Evolutionary conservation across 2,329 filamentous ascomycete species (phyloP), one percentile per base, ranked within the genome.

Genomic region (Coleophoma crateriformis): DNA sequence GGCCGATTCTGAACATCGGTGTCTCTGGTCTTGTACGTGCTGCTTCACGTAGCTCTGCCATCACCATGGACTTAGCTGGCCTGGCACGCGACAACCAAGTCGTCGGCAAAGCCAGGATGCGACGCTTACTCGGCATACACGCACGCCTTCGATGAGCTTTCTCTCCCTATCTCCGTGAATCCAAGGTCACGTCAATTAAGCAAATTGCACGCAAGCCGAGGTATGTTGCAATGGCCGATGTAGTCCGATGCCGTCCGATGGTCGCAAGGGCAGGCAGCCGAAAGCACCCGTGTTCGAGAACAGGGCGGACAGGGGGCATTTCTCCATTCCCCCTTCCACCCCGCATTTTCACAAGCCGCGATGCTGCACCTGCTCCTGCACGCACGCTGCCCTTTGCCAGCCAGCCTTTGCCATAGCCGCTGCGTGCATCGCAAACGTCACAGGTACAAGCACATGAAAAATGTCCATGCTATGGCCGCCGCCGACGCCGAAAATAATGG

Each of bases 361-460:
- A 47, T 38, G 34, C 50, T 20, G 34, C 34, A 32, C 33, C n/a
- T n/a, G n/a, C n/a, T n/a, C n/a, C n/a, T n/a, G n/a, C n/a, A n/a
- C n/a, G n/a, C n/a, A n/a, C n/a, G n/a, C n/a, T n/a, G n/a, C n/a
- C 45, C 37, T 33, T 41, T 19, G 32, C 40, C 39, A 17, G 15
- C 43, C 48, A 49, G 19, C 46, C 49, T 51, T 38, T 14, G 22
- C 19, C 41, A 43, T 43, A 14, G 22, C 22, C 17, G 27, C 15
- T 5, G 17, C 15, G 40, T 13, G 13, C 13, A 11, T 32, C 22
- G 22, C 12, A 44, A 44, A 44, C 41, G 41, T 44, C 41, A 43
- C 41, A 22, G 19, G 19, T 27, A 27, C 20, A 39, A 45, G 49
- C 46, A 47, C 46, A 52, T 46, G 50, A 40, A 15, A 34, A 20